Conservation (phyloP, 2,329 filamentous ascomycete species). For the Dendrostoma leiphaemia region DNA sequence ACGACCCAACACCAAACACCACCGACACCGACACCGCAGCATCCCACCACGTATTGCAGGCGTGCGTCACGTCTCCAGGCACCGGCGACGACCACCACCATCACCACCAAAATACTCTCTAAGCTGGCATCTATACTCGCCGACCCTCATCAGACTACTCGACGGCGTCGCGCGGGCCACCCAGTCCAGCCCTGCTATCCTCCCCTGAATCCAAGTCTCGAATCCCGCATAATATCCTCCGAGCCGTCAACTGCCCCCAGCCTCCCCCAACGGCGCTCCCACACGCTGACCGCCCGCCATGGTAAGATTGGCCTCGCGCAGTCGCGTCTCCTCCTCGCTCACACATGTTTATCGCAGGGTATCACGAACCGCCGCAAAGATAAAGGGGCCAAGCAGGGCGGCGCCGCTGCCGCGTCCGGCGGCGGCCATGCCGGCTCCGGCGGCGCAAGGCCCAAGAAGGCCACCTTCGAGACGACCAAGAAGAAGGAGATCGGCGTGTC, state of each 20-base stretch:
- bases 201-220: constrained; percentile 1
- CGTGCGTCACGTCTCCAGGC: background rate
- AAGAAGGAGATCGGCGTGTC: constrained; percentile 99
- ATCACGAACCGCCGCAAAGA: constrained; percentile 50
- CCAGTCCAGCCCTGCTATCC: constrained; percentile 3
- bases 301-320: constrained; percentile 14
- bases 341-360: constrained; percentile 32
- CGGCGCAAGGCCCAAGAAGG: constrained; percentile 80
- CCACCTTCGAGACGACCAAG: constrained; percentile 91
- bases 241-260: background rate
- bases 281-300: constrained; percentile 10
- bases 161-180: constrained; percentile 5
- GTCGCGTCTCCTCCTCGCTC: constrained; percentile 1
- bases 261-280: background rate
- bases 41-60: constrained; percentile 6
- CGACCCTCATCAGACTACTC: background rate
- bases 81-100: background rate
- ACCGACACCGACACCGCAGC: background rate
- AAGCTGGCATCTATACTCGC: constrained; percentile 3
- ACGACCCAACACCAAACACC: background rate
- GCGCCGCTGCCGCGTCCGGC: constrained; percentile 38
- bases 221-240: background rate
- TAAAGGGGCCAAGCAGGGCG: constrained; percentile 42
- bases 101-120: background rate
- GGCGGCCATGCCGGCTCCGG: constrained; percentile 38